These are phyloP conservation scores for Trichoderma koningiopsis DNA, from an alignment of 2,329 filamentous ascomycete genomes.

Conservation along the genomic window DNA sequence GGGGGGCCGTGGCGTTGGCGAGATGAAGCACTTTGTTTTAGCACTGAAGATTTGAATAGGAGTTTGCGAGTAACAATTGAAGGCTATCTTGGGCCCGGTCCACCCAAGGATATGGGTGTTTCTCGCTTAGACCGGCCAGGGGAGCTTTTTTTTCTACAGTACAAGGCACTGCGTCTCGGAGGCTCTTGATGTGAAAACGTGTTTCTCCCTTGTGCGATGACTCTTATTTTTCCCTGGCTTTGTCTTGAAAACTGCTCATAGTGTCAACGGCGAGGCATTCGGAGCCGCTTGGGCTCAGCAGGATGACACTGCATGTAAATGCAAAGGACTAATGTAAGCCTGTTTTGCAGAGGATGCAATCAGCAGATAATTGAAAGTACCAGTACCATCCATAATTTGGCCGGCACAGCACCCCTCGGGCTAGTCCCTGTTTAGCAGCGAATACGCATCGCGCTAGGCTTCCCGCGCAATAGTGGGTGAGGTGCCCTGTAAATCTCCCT, in stretches of 20 bases:
- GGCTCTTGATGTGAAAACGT: background rate
- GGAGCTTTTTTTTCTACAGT: background rate
- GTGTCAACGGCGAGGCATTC: background rate
- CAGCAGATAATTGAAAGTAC: background rate
- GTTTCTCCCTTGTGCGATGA: slow-evolving; percentile 20
- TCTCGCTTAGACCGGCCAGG: slow-evolving; percentile 10
- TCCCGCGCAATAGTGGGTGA: background rate
- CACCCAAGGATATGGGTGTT: slow-evolving; percentile 1
- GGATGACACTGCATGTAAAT: background rate
- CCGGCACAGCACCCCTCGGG: background rate
- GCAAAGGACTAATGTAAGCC: background rate
- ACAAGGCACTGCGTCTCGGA: background rate
- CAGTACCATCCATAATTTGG: background rate
- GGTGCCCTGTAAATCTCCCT: background rate
- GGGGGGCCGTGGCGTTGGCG: background rate
- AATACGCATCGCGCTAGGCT: background rate
- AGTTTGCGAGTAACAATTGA: background rate
- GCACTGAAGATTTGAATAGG: slow-evolving; percentile 15
- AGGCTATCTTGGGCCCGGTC: background rate
- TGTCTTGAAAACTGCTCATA: background rate
- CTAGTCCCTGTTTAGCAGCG: background rate
- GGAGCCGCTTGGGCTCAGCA: background rate
- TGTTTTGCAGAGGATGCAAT: background rate
- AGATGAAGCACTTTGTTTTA: background rate
- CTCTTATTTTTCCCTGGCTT: background rate